Percentiles rank a stretch among this genome's conserved stretches.
These are phyloP conservation scores for Perkinsela sp. DNA, from an alignment of 208 protist genomes.

Conservation along the genomic window DNA sequence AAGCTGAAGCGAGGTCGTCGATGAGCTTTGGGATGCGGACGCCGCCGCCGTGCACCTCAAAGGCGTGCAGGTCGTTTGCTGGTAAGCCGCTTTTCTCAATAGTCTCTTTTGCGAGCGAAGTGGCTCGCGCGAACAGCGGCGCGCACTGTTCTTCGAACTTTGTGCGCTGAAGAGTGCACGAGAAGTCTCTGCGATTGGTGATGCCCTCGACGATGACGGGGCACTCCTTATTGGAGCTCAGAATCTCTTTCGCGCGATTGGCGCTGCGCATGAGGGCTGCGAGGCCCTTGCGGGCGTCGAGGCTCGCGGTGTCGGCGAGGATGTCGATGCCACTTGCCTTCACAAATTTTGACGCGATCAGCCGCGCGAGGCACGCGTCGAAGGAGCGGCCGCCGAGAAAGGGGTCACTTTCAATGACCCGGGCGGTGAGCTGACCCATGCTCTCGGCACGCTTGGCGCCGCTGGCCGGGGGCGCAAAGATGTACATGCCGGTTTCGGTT, in stretches of 20 bases:
- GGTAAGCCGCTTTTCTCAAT: constrained; percentile 12
- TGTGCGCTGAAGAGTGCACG: constrained; percentile 13
- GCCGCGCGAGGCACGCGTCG: no score
- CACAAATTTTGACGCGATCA: constrained; percentile 28
- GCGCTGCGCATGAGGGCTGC: constrained; percentile 36
- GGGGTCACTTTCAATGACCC: constrained; percentile 22
- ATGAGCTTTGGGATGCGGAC: constrained; percentile 38
- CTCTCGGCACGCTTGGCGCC: constrained; percentile 9
- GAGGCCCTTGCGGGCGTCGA: constrained; percentile 15
- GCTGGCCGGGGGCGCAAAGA: constrained; percentile 15
- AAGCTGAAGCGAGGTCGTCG: constrained; percentile 11
- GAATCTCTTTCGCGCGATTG: constrained; percentile 33
- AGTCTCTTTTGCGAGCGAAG: constrained; percentile 12
- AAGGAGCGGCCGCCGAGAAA: constrained; percentile 48
- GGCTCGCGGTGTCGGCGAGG: no score
- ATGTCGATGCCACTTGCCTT: constrained; percentile 8
- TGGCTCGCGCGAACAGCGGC: constrained; percentile 20
- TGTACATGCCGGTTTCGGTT: constrained; percentile 36
- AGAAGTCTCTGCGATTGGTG: constrained; percentile 31
- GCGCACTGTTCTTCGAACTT: constrained; percentile 27
- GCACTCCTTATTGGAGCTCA: constrained; percentile 53
- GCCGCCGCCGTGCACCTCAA: constrained; percentile 49
- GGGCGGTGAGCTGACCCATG: constrained; percentile 21
- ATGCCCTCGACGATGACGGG: constrained; percentile 46
- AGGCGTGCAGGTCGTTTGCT: constrained; percentile 16